These are phyloP conservation scores for Magnusiomyces clavatus DNA, from an alignment of 1,139 yeast species.

Conservation along the genomic window DNA sequence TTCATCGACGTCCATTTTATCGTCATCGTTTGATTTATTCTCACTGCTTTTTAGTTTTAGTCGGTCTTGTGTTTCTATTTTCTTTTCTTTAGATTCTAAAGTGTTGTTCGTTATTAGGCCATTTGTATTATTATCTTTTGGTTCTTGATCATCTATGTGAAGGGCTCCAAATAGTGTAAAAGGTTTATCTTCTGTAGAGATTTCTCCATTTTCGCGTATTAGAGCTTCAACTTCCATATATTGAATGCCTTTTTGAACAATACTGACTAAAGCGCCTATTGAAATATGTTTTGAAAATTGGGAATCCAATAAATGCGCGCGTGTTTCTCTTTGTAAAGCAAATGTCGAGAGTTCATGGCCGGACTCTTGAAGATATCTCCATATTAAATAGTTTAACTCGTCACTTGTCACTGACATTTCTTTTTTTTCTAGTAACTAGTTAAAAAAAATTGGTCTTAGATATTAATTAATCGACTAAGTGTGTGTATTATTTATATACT, in stretches of 20 bases:
- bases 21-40: slow-evolving; percentile 4
- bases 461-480: background rate
- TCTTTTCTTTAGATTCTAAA: background rate
- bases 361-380: slow-evolving; percentile 89
- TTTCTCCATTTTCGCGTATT: slow-evolving; percentile 27
- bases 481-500: background rate
- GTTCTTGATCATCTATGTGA: slow-evolving; percentile 17
- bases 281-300: slow-evolving; percentile 45
- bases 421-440: too few relatives aligned
- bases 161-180: slow-evolving; percentile 37
- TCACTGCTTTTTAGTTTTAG: background rate
- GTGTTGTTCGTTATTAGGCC: background rate
- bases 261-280: slow-evolving; percentile 68
- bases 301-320: slow-evolving; percentile 52
- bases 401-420: slow-evolving; percentile 73
- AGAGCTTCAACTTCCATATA: slow-evolving; percentile 51
- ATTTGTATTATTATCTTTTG: slow-evolving; percentile 20
- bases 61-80: background rate
- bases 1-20: slow-evolving; percentile 12
- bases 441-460: background rate
- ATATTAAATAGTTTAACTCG: slow-evolving; percentile 82
- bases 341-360: slow-evolving; percentile 64
- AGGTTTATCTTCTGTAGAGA: slow-evolving; percentile 20
- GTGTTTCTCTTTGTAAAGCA: slow-evolving; percentile 72
- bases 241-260: slow-evolving; percentile 80